Base-by-base conservation (phyloP, 306 rosid species). In the Cicer yamashitae region DNA sequence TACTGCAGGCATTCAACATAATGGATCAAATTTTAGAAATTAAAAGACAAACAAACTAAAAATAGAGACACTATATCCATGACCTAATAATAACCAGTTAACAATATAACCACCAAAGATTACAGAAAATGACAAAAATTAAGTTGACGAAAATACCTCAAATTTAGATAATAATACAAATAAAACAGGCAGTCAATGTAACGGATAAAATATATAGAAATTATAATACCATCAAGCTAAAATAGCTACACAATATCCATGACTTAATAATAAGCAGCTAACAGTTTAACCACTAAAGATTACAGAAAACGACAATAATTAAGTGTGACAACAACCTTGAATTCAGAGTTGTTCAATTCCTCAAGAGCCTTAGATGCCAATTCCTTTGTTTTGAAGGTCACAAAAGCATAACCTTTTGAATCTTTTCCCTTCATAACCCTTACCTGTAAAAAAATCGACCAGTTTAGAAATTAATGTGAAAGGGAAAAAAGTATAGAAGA, bases 391-490 rank as follows among this genome's bases (percentile, higher is more conserved):
- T 72, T 84, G 83, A 89, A 89, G 71, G 96, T 83, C 77, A 89
- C 87, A 84, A 91, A 91, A 51, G 96, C 91, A 79, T 86, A 89
- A 38, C 91, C 86, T 71, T 84, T 89, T 61, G 84, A 54, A 20
- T 84, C 93, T 80, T 86, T 87, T 39, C 87, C 92, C 73, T 87
- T 87, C 90, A 91, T 86, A 71, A 87, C 67, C 81, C 92, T 89
- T 70, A 89, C 91, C 96, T 91, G 84, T 69, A 18, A 62, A 57
- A 70, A 17, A 68, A 68, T 40, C 48, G 7, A 75, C 81, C 52
- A 77, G 76, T 13, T 58, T 52, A 7, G 22, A 50, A 6, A 30
- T 59, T 69, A 48, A 71, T 6, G 73, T 22, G 70, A 30, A 52
- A 52, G 30, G 18, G 40, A 34, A 50, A 61, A 56, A 39, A 43